phyloP scores from a whole-genome alignment of 306 rosid genomes.

The Acacia acuminata region DNA sequence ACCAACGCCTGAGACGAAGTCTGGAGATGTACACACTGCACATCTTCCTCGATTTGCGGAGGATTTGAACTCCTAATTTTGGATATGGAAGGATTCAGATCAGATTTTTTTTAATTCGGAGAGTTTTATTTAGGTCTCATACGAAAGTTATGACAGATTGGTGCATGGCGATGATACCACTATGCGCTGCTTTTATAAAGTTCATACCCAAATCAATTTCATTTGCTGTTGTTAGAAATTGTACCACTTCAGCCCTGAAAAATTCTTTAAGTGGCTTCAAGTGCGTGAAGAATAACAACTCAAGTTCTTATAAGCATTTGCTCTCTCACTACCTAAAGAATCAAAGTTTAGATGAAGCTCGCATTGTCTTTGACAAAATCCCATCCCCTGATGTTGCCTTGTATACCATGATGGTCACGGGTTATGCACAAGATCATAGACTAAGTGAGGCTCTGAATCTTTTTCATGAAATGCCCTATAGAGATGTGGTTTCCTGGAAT shows the following conservation, averaged over 20 bases:
- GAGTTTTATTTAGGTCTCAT: not conserved
- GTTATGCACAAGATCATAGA: constrained; percentile 19
- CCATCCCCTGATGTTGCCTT: not conserved
- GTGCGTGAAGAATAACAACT: constrained; percentile 20
- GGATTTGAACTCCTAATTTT: not conserved
- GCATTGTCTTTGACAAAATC: constrained; percentile 29
- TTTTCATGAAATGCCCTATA: constrained; percentile 57
- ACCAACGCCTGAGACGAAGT: not conserved
- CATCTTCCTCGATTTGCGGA: not conserved
- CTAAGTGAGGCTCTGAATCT: constrained; percentile 60
- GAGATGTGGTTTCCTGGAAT: constrained; percentile 74
- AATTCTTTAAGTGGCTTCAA: constrained; percentile 24
- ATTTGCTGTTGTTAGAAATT: not conserved
- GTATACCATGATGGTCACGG: not conserved
- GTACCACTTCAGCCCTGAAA: not conserved
- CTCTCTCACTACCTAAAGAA: constrained; percentile 47
- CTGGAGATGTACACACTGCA: not conserved
- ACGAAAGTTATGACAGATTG: not conserved
- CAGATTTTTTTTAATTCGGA: not conserved
- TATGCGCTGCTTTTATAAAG: constrained; percentile 38
- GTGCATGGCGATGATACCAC: not conserved
- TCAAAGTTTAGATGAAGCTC: constrained; percentile 56
- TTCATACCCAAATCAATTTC: constrained; percentile 12
- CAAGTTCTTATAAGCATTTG: constrained; percentile 27
- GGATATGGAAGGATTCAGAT: not conserved